Evolutionary conservation across 1,284 basidiomycete genomes (phyloP), one percentile per base, ranked within the genome.

Genomic region (Paramarasmius palmivorus): DNA sequence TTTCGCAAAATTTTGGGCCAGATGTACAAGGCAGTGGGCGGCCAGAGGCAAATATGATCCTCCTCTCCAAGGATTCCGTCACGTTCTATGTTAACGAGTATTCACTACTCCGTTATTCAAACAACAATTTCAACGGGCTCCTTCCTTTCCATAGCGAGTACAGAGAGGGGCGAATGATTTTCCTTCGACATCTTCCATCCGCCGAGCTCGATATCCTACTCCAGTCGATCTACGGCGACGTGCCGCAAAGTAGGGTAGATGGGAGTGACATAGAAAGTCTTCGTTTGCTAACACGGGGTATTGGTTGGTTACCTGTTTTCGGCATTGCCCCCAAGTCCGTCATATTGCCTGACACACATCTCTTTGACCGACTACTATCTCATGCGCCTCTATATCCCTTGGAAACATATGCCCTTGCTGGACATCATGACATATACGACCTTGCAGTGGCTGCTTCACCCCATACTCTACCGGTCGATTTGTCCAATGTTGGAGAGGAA

Each of bases 371-470:
- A 14, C 62, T 78, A 32, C 63, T 77, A 15, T 68, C 69, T 0
- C 66, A 72, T 35, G 73, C 76, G 1, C 75, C 73, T 0, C 51
- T 73, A 5, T 58, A 58, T 25, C 72, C 77, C 0, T 60, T 80
- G 8, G 65, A 74, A 14, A 53, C 78, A 0, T 81, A 79, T 59
- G 62, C 71, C 0, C 64, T 80, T 3, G 77, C 76, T 1, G 76
- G 71, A 1, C 62, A 67, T 38, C 68, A 73, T 57, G 57, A 66
- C 29, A 61, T 78, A 9, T 57, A 70, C 23, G 65, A 70, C 0
- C 66, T 81, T 9, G 77, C 77, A 0, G 66, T 73, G 1, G 59
- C 63, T 8, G 65, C 71, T 0, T 78, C 76, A 0, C 65, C 71
- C 2, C 72, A 77, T 57, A 68, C 78, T 2, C 66, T 80, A 7